Evolutionary conservation across 345 rosid genomes (phyloP), one percentile per base, ranked within the genome.

Genomic region (Camelina hispida): DNA sequence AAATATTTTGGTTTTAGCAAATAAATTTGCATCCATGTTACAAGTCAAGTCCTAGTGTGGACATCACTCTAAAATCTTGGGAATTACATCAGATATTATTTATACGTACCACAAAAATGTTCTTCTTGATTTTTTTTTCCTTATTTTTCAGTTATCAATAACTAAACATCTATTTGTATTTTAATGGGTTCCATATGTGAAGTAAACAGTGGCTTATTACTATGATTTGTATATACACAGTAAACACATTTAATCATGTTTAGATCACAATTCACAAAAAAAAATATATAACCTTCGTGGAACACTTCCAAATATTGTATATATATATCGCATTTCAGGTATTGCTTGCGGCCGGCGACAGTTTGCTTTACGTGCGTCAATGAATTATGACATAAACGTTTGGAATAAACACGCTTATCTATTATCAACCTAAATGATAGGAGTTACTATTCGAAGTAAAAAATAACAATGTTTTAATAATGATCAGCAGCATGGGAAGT

Each of bases 21-120:
- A 70, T 70, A 77, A 69, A 38, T 70, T 28, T 69, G 65, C 79
- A 61, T 69, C 69, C 71, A 48, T 69, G 70, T 55, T 70, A 35
- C 25, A 47, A 76, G 58, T 53, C 79, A 69, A 56, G 75, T 76
- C 30, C 70, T 54, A 37, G 71, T 54, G 71, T 76, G 71, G 60
- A 69, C 80, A 69, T 76, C 80, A 63, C 34, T 55, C 75, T 76
- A 62, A 12, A 47, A 20, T 44, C 13, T 54, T 60, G 10, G 30
- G 14, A 42, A 22, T 67, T 57, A 56, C 35, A 66, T 23, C 56
- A 57, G 72, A 68, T 50, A 40, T 67, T 50, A 40, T 67, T 66
- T 57, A 15, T 37, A 52, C 43, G 34, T 57, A 74, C 48, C 57
- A 66, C 43, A 65, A 3, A 32, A 3, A 22, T 55, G 55, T 44